phyloP scores from a whole-genome alignment of 2,329 filamentous ascomycete species.

The Cytospora piceae region DNA sequence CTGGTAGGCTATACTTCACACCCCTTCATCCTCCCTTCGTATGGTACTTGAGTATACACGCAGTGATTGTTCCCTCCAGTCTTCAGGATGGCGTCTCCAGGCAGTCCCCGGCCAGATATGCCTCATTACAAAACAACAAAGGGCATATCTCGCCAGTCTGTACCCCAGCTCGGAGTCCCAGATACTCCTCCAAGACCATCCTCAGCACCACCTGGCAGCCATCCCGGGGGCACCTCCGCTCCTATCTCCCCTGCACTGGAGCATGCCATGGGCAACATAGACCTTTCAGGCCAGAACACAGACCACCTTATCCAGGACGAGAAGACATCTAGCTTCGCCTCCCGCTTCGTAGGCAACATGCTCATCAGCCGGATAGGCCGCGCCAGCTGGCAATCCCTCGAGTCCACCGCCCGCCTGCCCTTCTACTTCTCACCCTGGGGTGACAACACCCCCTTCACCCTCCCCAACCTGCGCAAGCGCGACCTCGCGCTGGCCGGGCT shows the following conservation, averaged over 20 bases:
- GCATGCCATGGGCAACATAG: constrained; percentile 27
- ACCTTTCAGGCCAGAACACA: constrained; percentile 23
- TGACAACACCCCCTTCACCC: constrained; percentile 32
- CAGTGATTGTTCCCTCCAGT: background rate
- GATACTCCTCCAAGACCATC: constrained; percentile 18
- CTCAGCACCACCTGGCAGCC: constrained; percentile 7
- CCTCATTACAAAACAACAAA: constrained; percentile 3
- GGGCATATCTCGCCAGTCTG: constrained; percentile 6
- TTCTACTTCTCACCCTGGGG: constrained; percentile 34
- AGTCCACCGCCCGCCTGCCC: constrained; percentile 31
- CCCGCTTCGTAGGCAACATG: constrained; percentile 34
- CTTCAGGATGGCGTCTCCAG: constrained; percentile 10
- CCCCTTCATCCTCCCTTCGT: background rate
- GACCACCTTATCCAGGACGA: constrained; percentile 29
- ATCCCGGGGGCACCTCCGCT: background rate
- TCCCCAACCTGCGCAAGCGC: constrained; percentile 33
- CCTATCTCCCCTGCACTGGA: constrained; percentile 17
- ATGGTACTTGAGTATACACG: background rate
- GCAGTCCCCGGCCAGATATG: constrained; percentile 9
- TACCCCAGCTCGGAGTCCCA: constrained; percentile 6
- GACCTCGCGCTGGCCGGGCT: constrained; percentile 33
- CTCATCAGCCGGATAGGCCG: constrained; percentile 31
- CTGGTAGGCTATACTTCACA: background rate
- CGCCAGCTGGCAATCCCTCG: constrained; percentile 31
- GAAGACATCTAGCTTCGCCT: constrained; percentile 28